phyloP scores from a whole-genome alignment of 768 basidiomycete species.

The Suillus discolor region DNA sequence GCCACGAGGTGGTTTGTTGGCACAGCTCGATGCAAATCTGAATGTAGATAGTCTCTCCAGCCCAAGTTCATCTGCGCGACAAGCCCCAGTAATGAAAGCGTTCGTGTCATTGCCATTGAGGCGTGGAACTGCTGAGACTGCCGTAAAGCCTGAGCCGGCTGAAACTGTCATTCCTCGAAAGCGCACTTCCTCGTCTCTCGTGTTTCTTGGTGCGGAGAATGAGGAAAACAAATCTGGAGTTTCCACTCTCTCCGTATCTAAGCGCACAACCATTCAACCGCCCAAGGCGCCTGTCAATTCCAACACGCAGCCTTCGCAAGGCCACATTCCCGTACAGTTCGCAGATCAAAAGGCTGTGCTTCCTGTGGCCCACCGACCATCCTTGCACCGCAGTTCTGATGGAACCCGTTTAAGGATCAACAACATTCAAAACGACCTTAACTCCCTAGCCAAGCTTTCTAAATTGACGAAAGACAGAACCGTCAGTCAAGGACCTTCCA shows the following conservation, averaged over 20 bases:
- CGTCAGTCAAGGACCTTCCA: not conserved
- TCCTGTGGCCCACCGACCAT: not conserved
- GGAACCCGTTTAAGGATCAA: not conserved
- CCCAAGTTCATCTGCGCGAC: not conserved
- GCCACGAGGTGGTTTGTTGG: constrained; percentile 1
- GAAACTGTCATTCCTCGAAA: constrained; percentile 40
- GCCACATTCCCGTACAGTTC: not conserved
- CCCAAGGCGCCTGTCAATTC: constrained; percentile 25
- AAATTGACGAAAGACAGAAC: not conserved
- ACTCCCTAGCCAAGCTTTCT: not conserved
- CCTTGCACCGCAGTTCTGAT: not conserved
- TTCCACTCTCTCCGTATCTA: constrained; percentile 9
- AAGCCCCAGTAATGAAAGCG: not conserved
- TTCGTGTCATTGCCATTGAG: not conserved
- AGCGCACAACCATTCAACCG: constrained; percentile 29
- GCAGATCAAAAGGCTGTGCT: constrained; percentile 3
- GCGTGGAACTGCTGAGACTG: constrained; percentile 8
- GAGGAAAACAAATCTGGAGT: constrained; percentile 4
- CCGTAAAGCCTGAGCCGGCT: constrained; percentile 32
- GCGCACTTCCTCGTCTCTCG: constrained; percentile 35
- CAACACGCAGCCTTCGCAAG: constrained; percentile 15
- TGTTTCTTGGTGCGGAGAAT: constrained; percentile 16
- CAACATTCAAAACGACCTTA: not conserved
- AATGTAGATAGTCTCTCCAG: not conserved
- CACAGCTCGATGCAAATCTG: constrained; percentile 12